Conservation (phyloP, 371 early-diverging fungal species). For the Smittium mucronatum region DNA sequence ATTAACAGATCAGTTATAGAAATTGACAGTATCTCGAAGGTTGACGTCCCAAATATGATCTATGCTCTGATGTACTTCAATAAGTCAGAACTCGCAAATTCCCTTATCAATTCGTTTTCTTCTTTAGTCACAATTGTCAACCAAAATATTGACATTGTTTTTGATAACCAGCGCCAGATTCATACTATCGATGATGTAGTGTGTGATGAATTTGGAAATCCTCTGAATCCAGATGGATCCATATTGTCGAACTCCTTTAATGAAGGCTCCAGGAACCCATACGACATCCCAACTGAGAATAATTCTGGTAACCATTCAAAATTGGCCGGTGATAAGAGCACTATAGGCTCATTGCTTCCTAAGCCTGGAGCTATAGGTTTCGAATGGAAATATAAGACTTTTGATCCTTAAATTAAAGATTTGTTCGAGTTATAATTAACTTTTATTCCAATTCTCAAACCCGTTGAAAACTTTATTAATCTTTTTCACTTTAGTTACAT, state of each 20-base stretch:
- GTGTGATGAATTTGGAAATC: neutral
- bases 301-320: too few relatives aligned
- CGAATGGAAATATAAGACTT: neutral
- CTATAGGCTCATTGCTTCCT: neutral
- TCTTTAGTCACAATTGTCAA: neutral
- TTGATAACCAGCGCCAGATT: neutral
- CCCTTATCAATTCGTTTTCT: neutral
- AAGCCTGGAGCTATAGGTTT: neutral
- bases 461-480: too few relatives aligned
- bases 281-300: too few relatives aligned
- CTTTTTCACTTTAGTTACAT: too few relatives aligned
- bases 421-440: neutral
- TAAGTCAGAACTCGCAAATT: neutral
- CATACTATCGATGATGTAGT: neutral
- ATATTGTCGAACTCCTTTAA: neutral
- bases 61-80: neutral
- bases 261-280: too few relatives aligned
- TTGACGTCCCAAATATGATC: neutral
- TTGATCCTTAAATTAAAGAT: too few relatives aligned
- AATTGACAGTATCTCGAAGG: neutral
- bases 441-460: too few relatives aligned
- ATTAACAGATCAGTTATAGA: constrained; percentile 14
- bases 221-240: neutral
- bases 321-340: too few relatives aligned
- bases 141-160: neutral